Conservation (phyloP, 345 rosid species). For the Euphorbia lathyris region DNA sequence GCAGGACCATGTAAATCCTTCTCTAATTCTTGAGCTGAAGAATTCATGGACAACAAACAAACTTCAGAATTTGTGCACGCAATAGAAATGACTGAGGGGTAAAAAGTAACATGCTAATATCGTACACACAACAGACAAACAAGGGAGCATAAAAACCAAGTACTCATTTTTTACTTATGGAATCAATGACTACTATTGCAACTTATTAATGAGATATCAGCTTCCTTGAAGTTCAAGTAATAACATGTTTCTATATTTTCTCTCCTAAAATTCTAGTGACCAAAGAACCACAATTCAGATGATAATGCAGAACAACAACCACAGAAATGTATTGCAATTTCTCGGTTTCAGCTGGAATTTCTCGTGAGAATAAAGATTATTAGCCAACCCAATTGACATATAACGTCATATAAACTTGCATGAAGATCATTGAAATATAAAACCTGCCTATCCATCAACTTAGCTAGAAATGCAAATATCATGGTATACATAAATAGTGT, state of each 20-base stretch:
- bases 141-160: background rate
- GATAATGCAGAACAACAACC: background rate
- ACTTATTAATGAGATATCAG: background rate
- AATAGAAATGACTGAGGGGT: background rate
- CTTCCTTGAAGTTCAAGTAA: background rate
- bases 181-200: background rate
- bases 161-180: background rate
- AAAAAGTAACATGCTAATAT: background rate
- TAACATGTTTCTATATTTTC: background rate
- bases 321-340: background rate
- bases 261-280: background rate
- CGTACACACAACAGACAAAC: background rate
- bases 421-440: background rate
- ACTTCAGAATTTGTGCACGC: background rate
- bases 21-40: slow-evolving; percentile 96
- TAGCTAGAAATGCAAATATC: background rate
- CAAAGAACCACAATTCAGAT: background rate
- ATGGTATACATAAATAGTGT: background rate
- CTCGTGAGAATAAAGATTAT: background rate
- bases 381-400: background rate
- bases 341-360: background rate
- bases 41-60: slow-evolving; percentile 9
- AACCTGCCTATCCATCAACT: background rate
- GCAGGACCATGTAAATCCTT: slow-evolving; percentile 81
- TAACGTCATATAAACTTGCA: background rate